Evolutionary conservation across 139 green algal genomes (phyloP).

Genomic region (Penium margaritaceum): DNA sequence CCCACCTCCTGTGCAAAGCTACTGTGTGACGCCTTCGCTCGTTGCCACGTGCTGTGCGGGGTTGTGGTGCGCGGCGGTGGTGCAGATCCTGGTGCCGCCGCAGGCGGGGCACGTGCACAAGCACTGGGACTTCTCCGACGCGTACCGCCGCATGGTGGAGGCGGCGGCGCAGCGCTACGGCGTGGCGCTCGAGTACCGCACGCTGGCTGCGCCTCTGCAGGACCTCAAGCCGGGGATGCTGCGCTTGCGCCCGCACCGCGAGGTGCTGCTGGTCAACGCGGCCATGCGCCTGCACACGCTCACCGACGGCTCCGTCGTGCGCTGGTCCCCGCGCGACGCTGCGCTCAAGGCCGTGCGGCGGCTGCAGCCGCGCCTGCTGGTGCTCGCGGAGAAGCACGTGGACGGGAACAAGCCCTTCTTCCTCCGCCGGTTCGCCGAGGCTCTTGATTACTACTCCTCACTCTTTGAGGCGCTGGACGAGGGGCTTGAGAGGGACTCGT

Average conservation of each 20-base stretch:
- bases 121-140: neutral
- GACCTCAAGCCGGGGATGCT: neutral
- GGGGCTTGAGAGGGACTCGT: neutral
- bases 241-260: neutral
- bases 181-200: neutral
- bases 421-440: slow-evolving; percentile 9
- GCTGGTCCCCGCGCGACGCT: slow-evolving; percentile 6
- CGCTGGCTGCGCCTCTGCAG: neutral
- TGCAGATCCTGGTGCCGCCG: too few relatives aligned
- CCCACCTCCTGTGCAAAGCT: too few relatives aligned
- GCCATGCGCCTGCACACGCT: slow-evolving; percentile 19
- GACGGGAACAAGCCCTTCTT: slow-evolving; percentile 24
- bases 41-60: too few relatives aligned
- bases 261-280: slow-evolving; percentile 16
- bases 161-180: neutral
- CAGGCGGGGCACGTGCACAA: slow-evolving; percentile 1
- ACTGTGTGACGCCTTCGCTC: too few relatives aligned
- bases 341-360: neutral
- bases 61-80: too few relatives aligned
- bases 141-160: neutral
- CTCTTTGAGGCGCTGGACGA: slow-evolving; percentile 14
- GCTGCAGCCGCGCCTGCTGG: neutral
- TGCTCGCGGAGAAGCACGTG: neutral
- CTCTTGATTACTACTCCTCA: slow-evolving; percentile 4
- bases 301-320: slow-evolving; percentile 13